These are phyloP conservation scores for Ramularia endophylla DNA, from an alignment of 2,329 filamentous ascomycete genomes.

Conservation along the genomic window DNA sequence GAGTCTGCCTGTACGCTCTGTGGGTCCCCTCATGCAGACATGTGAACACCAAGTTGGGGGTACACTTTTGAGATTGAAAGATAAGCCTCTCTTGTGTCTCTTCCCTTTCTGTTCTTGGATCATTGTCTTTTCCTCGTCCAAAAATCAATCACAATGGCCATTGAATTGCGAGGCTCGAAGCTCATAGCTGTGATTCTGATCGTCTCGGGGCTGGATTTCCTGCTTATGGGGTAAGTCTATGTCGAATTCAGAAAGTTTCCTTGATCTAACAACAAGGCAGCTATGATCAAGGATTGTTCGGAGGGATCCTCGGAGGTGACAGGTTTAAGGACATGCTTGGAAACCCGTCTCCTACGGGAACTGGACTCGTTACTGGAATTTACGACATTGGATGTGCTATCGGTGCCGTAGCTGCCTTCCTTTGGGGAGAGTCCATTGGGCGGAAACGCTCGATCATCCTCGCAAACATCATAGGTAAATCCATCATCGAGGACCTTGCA, in stretches of 20 bases:
- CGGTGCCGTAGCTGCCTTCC: conserved; percentile 23
- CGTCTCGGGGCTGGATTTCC: conserved; percentile 26
- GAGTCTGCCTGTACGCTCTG: too few species aligned
- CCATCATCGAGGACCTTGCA: too few species aligned
- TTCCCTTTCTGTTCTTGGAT: too few species aligned
- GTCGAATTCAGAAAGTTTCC: neutral
- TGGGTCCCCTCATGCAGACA: too few species aligned
- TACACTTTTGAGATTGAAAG: too few species aligned
- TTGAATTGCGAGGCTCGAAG: conserved; percentile 22
- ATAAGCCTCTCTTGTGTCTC: neutral
- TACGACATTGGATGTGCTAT: conserved; percentile 26
- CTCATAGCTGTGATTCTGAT: conserved; percentile 24
- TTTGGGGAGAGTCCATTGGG: conserved; percentile 22
- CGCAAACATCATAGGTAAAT: conserved; percentile 20
- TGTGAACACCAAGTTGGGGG: too few species aligned
- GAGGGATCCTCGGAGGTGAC: conserved; percentile 25
- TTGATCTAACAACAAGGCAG: neutral
- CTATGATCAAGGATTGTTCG: conserved; percentile 28
- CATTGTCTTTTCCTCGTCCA: neutral
- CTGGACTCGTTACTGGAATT: conserved; percentile 23
- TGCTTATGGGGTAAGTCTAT: conserved; percentile 20
- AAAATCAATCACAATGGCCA: conserved; percentile 5
- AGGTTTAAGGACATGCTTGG: conserved; percentile 27
- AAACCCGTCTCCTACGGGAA: conserved; percentile 20
- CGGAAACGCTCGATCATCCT: conserved; percentile 22